Conservation (phyloP, 768 basidiomycete genomes). For the Dentipellis sp. region DNA sequence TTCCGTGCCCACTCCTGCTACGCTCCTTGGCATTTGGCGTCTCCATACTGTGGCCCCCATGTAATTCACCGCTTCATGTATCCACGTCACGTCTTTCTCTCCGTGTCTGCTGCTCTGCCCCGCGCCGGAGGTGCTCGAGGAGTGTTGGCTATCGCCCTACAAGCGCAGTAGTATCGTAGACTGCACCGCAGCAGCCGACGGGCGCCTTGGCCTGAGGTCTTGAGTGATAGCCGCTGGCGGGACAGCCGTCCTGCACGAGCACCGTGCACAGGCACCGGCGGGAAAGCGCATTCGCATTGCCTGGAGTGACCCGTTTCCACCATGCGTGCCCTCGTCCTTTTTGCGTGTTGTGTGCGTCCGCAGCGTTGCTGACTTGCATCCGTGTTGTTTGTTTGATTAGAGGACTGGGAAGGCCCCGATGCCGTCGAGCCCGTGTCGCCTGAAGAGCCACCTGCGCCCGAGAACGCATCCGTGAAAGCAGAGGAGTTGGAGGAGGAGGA, state of each 20-base stretch:
- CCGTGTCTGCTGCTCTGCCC: conserved; percentile 6
- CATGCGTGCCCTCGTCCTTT: background rate
- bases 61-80: conserved; percentile 14
- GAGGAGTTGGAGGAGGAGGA: conserved; percentile 34
- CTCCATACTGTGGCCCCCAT: conserved; percentile 7
- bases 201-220: background rate
- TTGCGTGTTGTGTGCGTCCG: background rate
- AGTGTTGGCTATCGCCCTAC: conserved; percentile 5
- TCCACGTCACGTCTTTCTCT: conserved; percentile 9
- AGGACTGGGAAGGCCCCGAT: conserved; percentile 65
- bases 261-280: background rate
- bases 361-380: background rate
- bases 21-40: background rate
- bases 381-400: conserved; percentile 26
- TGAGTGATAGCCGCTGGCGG: background rate
- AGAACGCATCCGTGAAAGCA: conserved; percentile 6
- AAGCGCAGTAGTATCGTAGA: conserved; percentile 5
- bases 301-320: background rate
- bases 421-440: conserved; percentile 29
- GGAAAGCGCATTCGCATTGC: background rate
- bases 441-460: conserved; percentile 5
- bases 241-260: background rate
- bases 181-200: background rate
- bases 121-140: background rate
- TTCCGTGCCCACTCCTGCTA: conserved; percentile 2